Base-by-base conservation (phyloP, 129 eudicot genomes). In the Artemisia annua region DNA sequence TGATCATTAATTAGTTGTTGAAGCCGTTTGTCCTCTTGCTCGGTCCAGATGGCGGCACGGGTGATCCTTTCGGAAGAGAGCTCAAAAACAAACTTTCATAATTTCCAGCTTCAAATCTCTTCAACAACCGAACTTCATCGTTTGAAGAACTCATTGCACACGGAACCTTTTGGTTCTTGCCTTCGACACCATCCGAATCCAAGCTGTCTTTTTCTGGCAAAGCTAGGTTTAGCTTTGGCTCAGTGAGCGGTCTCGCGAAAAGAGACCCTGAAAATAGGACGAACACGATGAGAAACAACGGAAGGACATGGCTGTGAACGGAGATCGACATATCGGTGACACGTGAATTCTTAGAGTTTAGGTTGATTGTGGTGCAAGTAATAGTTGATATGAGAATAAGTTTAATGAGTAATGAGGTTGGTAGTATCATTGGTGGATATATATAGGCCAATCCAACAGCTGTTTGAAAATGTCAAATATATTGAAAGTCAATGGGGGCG, bases 21-120 rank as follows among this genome's bases (percentile, higher is more conserved):
- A 63, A 3, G 54, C 14, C 65, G 74, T 87, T 87, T 13, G 83
- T 78, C 50, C 88, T 78, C 67, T 32, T 35, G 79, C 84, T 87
- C 1, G 91, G 91, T 14, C 88, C 88, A n/a, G 91, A 87, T 13
- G 84, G 78, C 20, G 81, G 84, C 46, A 66, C 55, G 1, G 68
- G 49, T 0, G n/a, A 5, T 50, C 88, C 88, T 69, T 87, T 87
- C 24, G 91, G 91, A 56, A 87, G 88, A 59, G 79, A 68, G 75
- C 51, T 78, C 62, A 87, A 63, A 59, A 78, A 57, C 79, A 77
- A 71, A 9, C 82, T 70, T 69, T 68, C 81, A 1, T 49, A 74
- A 26, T 35, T 67, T 48, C 77, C 77, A 1, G 72, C 28, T 63
- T 66, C 82, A 13, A 52, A 68, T 19, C 72, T 56, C 77, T 80